A percentile compares a stretch with the other conserved stretches of the same genome.
phyloP scores from a whole-genome alignment of 2,329 filamentous ascomycete genomes.

The Colletotrichum higginsianum region DNA sequence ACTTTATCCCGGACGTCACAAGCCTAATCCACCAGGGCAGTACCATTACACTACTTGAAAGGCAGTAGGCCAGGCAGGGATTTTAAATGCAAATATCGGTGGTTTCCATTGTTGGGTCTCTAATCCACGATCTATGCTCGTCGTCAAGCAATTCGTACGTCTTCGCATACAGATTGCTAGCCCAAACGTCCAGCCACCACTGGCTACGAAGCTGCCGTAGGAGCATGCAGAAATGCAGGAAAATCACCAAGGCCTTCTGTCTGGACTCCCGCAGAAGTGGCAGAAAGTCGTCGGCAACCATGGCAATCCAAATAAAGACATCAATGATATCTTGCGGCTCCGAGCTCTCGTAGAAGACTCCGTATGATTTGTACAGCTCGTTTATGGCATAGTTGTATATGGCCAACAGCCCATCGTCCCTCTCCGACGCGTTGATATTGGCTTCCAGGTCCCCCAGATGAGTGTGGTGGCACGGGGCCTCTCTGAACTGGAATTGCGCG shows the following conservation, averaged over 20 bases:
- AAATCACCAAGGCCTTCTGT: constrained; percentile 52
- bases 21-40: no score
- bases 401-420: constrained; percentile 39
- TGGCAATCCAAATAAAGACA: constrained; percentile 58
- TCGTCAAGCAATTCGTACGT: constrained; percentile 53
- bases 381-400: constrained; percentile 52
- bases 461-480: constrained; percentile 40
- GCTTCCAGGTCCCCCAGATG: constrained; percentile 46
- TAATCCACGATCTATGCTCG: constrained; percentile 54
- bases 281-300: constrained; percentile 53
- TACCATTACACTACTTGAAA: neutral
- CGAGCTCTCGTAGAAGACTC: constrained; percentile 43
- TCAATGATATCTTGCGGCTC: constrained; percentile 52
- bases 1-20: no score
- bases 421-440: constrained; percentile 41
- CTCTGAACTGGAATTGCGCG: constrained; percentile 36
- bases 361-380: constrained; percentile 52
- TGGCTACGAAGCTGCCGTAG: constrained; percentile 50
- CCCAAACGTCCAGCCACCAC: constrained; percentile 57
- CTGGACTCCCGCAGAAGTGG: constrained; percentile 49
- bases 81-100: constrained; percentile 17
- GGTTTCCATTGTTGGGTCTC: constrained; percentile 37
- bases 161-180: constrained; percentile 49
- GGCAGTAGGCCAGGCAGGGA: neutral
- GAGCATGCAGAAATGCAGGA: constrained; percentile 52